Percentiles rank a stretch among this genome's conserved stretches.
phyloP scores from a whole-genome alignment of 75 land plant genomes.

The Larix kaempferi region DNA sequence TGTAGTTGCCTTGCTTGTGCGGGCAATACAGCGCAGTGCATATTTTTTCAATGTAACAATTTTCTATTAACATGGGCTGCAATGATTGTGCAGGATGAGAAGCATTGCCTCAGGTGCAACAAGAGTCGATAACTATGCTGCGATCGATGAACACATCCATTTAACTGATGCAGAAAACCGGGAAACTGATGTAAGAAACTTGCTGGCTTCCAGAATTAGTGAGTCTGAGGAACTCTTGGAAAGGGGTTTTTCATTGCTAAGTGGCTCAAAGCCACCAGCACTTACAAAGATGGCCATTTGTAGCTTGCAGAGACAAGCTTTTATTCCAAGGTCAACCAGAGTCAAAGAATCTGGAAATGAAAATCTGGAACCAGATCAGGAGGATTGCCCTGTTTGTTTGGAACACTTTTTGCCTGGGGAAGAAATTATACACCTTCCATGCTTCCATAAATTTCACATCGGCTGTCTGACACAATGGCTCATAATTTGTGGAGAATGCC shows the following conservation, averaged over 20 bases:
- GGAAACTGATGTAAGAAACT: conserved; percentile 32
- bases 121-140: conserved; percentile 4
- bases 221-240: conserved; percentile 12
- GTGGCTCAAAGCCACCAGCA: conserved; percentile 39
- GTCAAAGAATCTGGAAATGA: conserved; percentile 9
- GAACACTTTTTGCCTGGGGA: conserved; percentile 49
- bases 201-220: conserved; percentile 10
- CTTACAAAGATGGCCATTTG: conserved; percentile 42
- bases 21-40: neutral
- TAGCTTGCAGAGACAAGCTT: conserved; percentile 29
- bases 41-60: neutral
- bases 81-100: neutral
- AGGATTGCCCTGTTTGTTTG: conserved; percentile 68
- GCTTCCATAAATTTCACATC: conserved; percentile 60
- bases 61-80: neutral
- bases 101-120: conserved; percentile 1
- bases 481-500: conserved; percentile 60
- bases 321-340: conserved; percentile 6
- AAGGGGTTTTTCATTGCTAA: neutral
- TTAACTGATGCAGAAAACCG: conserved; percentile 34
- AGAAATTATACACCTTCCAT: conserved; percentile 39
- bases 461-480: conserved; percentile 66
- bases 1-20: neutral
- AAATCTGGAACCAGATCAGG: conserved; percentile 7
- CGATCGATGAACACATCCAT: conserved; percentile 23